These are phyloP conservation scores for Cyberlindnera amylophila DNA, from an alignment of 805 yeast genomes.

Conservation along the genomic window DNA sequence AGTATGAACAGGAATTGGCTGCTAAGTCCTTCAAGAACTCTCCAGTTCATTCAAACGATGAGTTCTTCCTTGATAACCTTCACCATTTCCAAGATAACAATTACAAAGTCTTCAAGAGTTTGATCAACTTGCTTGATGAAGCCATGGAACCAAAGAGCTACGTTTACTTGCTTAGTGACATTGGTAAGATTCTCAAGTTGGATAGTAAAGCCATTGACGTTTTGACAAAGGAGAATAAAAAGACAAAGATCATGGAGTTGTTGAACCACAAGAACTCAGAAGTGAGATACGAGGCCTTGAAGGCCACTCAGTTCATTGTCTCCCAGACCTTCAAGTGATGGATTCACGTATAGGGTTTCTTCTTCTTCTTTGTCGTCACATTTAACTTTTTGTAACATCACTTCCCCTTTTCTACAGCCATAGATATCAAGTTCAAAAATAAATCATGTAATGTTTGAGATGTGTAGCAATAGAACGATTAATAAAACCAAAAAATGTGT, in stretches of 20 bases:
- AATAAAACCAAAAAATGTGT: too few relatives aligned
- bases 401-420: background rate
- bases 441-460: too few relatives aligned
- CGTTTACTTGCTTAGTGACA: conserved; percentile 67
- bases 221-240: conserved; percentile 55
- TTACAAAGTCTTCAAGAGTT: conserved; percentile 65
- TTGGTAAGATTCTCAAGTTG: conserved; percentile 55
- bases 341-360: background rate
- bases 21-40: conserved; percentile 79
- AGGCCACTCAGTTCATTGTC: conserved; percentile 90
- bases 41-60: conserved; percentile 85
- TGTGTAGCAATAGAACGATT: too few relatives aligned
- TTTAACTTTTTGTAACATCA: background rate
- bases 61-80: conserved; percentile 87
- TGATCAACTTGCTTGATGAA: conserved; percentile 50
- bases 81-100: conserved; percentile 70
- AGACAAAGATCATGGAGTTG: conserved; percentile 78
- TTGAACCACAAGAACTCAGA: conserved; percentile 79
- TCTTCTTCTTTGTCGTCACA: background rate
- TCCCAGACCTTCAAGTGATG: conserved; percentile 62
- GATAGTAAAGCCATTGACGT: conserved; percentile 58
- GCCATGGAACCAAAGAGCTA: conserved; percentile 34
- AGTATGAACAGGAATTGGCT: conserved; percentile 79
- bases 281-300: conserved; percentile 91
- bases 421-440: too few relatives aligned